Conservation (phyloP, 164 flowering plant genomes). For the Saururus chinensis region DNA sequence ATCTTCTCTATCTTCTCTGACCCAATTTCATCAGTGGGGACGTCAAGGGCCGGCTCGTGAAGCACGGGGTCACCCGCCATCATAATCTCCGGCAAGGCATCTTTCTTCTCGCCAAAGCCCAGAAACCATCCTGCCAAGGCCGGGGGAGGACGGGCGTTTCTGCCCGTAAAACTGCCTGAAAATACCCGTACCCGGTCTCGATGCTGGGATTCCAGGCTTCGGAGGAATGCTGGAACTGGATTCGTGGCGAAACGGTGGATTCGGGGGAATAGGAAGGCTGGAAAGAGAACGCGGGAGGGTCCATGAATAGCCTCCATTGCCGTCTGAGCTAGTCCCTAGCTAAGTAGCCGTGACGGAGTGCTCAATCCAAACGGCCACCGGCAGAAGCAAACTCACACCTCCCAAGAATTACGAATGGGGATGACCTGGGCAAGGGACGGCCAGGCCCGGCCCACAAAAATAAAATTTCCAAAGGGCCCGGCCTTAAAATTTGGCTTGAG, state of each 20-base stretch:
- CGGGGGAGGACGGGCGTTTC: constrained; percentile 16
- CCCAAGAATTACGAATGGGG: too few species aligned
- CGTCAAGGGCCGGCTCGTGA: constrained; percentile 75
- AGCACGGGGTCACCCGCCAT: constrained; percentile 94
- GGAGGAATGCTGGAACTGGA: not conserved
- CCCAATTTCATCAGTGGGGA: constrained; percentile 53
- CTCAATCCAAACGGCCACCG: too few species aligned
- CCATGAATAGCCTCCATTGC: not conserved
- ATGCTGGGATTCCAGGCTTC: not conserved
- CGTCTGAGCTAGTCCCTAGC: not conserved
- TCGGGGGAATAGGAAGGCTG: not conserved
- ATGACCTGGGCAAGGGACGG: too few species aligned
- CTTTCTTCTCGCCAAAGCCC: constrained; percentile 55
- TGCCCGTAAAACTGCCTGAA: constrained; percentile 4
- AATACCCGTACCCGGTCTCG: constrained; percentile 2
- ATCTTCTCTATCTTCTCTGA: constrained; percentile 73
- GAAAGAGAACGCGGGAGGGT: not conserved
- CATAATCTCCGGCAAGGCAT: constrained; percentile 43
- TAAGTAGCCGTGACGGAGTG: too few species aligned
- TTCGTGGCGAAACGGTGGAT: not conserved
- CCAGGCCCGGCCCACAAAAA: too few species aligned
- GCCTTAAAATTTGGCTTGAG: too few species aligned
- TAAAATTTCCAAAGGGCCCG: too few species aligned
- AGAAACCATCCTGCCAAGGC: constrained; percentile 64
- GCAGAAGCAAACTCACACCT: too few species aligned